phyloP scores from a whole-genome alignment of 2,329 filamentous ascomycete genomes.

The Aspergillus neotritici region DNA sequence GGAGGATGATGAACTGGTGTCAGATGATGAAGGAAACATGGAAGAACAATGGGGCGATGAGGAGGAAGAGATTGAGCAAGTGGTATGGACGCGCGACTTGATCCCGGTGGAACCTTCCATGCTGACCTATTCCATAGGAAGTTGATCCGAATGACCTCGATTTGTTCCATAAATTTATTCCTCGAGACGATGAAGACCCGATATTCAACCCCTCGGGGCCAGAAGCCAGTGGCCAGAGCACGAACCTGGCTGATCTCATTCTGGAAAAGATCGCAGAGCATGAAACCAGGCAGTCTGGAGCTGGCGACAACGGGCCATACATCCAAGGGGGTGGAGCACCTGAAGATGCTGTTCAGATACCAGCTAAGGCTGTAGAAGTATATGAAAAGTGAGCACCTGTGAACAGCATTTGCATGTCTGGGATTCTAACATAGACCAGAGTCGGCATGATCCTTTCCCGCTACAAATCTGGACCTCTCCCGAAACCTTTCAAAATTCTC shows the following conservation, averaged over 20 bases:
- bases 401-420: background rate
- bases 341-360: conserved; percentile 79
- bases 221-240: conserved; percentile 50
- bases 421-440: conserved; percentile 40
- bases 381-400: conserved; percentile 67
- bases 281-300: conserved; percentile 59
- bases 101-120: background rate
- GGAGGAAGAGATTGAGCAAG: conserved; percentile 58
- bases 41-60: conserved; percentile 65
- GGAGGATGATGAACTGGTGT: conserved; percentile 49
- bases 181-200: conserved; percentile 64
- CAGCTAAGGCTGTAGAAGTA: conserved; percentile 86
- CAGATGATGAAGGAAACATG: conserved; percentile 51
- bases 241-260: conserved; percentile 88
- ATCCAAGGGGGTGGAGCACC: conserved; percentile 53
- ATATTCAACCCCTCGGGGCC: conserved; percentile 57
- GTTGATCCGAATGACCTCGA: conserved; percentile 85
- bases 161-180: conserved; percentile 86
- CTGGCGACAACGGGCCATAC: conserved; percentile 33
- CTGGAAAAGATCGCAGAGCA: conserved; percentile 89
- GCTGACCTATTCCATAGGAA: conserved; percentile 47
- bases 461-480: conserved; percentile 93
- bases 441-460: conserved; percentile 82
- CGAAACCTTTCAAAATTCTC: conserved; percentile 96
- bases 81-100: conserved; percentile 25